A percentile compares a stretch with the other conserved stretches of the same genome.
Evolutionary conservation across 805 yeast species (phyloP).

Genomic region (Nakazawaea ishiwadae): DNA sequence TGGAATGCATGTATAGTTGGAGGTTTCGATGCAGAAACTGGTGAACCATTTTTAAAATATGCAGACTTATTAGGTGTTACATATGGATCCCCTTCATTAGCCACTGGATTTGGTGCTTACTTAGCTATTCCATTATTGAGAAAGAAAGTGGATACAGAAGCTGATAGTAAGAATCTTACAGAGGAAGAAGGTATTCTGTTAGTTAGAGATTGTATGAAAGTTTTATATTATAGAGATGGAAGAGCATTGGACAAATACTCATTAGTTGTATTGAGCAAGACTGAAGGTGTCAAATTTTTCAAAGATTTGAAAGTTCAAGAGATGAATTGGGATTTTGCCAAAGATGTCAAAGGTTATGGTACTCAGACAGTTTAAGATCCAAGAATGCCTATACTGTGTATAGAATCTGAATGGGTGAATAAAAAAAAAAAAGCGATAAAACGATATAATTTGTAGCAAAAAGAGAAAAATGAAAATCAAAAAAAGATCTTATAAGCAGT

Average conservation of each 20-base stretch:
- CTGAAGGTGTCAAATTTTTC: slow-evolving; percentile 49
- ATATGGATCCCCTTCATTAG: slow-evolving; percentile 80
- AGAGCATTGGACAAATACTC: slow-evolving; percentile 85
- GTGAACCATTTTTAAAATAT: slow-evolving; percentile 71
- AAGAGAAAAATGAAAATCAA: too few species aligned
- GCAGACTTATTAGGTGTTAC: slow-evolving; percentile 92
- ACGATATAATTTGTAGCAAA: too few species aligned
- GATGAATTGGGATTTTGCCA: slow-evolving; percentile 89
- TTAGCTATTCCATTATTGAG: slow-evolving; percentile 90
- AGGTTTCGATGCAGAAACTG: slow-evolving; percentile 65
- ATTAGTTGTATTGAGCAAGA: slow-evolving; percentile 67
- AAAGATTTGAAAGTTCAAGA: slow-evolving; percentile 63
- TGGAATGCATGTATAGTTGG: slow-evolving; percentile 95
- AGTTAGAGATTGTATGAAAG: slow-evolving; percentile 87
- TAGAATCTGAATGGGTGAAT: too few species aligned
- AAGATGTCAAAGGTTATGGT: slow-evolving; percentile 87
- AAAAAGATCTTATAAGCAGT: slow-evolving; percentile 20
- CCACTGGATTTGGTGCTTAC: slow-evolving; percentile 96
- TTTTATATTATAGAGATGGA: slow-evolving; percentile 93
- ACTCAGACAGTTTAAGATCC: slow-evolving; percentile 45
- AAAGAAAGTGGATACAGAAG: slow-evolving; percentile 74
- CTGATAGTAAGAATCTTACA: slow-evolving; percentile 62
- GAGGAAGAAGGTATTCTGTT: slow-evolving; percentile 74
- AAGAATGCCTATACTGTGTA: too few species aligned
- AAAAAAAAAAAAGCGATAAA: too few species aligned